Evolutionary conservation across 148 eudicot genomes (phyloP), one percentile per base, ranked within the genome.

Genomic region (Simmondsia chinensis): DNA sequence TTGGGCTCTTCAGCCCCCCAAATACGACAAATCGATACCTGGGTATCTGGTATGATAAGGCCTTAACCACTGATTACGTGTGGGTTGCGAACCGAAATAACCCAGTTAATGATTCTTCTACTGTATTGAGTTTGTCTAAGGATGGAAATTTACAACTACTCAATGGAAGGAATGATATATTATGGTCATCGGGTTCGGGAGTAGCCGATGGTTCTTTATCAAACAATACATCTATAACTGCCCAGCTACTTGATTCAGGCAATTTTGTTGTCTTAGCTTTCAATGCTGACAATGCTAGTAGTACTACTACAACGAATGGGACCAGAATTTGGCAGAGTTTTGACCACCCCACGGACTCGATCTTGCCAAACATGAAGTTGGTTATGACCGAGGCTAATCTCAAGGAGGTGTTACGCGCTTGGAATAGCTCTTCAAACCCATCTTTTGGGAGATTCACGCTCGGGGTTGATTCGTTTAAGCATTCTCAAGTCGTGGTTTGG

Each of bases 221-320:
- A 9, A 3, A 32, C 3, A 57, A 65, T 38, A 15, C 11, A n/a
- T n/a, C n/a, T 17, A 6, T 46, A 5, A 49, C 67, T 0, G 82
- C 73, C 1, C 57, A 58, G 28, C 56, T 82, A 15, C 37, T 72
- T 6, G 79, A 72, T 22, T 10, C 54, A 0, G 91, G 91, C 3
- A 82, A 82, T 35, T 34, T 82, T 9, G 75, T 75, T 6, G 24
- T 78, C n/a, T 56, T 48, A 0, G 27, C 22, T n/a, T n/a, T n/a
- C n/a, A n/a, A n/a, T n/a, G n/a, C n/a, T n/a, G n/a, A n/a, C n/a
- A n/a, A n/a, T n/a, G n/a, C n/a, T n/a, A n/a, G n/a, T n/a, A n/a
- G n/a, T n/a, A n/a, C n/a, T n/a, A n/a, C n/a, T n/a, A n/a, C n/a
- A n/a, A 23, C 11, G 24, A 13, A n/a, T 33, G 48, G 48, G 20